Conservation (phyloP, 2,329 filamentous ascomycete genomes). For the Fusarium aywerte region DNA sequence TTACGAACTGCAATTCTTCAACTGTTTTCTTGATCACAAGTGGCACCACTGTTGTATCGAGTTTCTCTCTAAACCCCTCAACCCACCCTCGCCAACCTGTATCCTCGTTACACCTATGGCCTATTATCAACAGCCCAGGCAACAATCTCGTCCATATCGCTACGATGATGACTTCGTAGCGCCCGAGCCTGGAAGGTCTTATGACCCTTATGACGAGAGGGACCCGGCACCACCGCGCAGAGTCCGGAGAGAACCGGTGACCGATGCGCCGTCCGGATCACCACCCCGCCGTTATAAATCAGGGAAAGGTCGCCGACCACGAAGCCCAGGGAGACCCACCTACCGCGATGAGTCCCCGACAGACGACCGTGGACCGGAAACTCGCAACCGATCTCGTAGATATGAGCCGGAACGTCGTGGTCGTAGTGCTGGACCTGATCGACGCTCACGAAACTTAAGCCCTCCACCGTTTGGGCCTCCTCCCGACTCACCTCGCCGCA, state of each 20-base stretch:
- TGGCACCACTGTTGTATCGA: background rate
- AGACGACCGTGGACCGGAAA: slow-evolving; percentile 16
- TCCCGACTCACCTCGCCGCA: slow-evolving; percentile 35
- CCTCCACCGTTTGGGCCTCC: slow-evolving; percentile 33
- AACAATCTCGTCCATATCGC: slow-evolving; percentile 40
- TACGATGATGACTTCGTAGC: slow-evolving; percentile 43
- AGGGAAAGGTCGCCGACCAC: slow-evolving; percentile 34
- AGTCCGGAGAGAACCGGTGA: slow-evolving; percentile 17
- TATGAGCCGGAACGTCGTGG: slow-evolving; percentile 38
- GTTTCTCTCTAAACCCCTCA: background rate
- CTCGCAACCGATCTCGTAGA: slow-evolving; percentile 15
- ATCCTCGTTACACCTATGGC: slow-evolving; percentile 38
- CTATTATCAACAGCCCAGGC: slow-evolving; percentile 40
- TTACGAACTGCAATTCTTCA: background rate
- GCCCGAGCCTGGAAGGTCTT: slow-evolving; percentile 36
- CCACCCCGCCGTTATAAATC: slow-evolving; percentile 42
- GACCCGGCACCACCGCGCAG: slow-evolving; percentile 22
- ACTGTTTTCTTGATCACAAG: background rate
- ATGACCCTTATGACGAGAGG: slow-evolving; percentile 35
- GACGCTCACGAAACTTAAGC: slow-evolving; percentile 26
- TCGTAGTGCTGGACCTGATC: slow-evolving; percentile 37
- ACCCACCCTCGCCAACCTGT: background rate
- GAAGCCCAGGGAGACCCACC: slow-evolving; percentile 30
- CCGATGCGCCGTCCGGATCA: slow-evolving; percentile 21
- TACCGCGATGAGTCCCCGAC: slow-evolving; percentile 31